A percentile compares a stretch with the other conserved stretches of the same genome.
Conservation (phyloP, 352 stramenopile genomes). For the Heterotrichella gracilis region DNA sequence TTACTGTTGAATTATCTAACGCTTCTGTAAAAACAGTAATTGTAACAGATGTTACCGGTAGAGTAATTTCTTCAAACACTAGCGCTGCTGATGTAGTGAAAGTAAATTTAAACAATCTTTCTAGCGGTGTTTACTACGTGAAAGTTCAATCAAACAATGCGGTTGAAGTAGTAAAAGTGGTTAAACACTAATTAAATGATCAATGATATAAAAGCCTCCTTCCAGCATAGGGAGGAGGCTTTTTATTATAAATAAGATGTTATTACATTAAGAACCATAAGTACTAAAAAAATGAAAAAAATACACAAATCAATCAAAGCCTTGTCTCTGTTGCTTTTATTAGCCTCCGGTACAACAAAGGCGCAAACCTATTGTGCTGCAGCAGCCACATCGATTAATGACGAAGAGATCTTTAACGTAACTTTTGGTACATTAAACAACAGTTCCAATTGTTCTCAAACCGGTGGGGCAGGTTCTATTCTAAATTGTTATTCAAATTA, state of each 20-base stretch:
- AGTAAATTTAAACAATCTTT: not conserved
- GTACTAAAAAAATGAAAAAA: not conserved
- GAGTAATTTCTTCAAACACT: not conserved
- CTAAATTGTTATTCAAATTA: not conserved
- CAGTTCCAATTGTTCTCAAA: not conserved
- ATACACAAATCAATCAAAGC: not conserved
- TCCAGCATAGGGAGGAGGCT: too few species aligned
- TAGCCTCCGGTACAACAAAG: not conserved
- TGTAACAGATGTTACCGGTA: not conserved
- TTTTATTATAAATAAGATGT: not conserved
- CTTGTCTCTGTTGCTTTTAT: not conserved
- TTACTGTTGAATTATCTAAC: not conserved
- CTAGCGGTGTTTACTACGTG: not conserved
- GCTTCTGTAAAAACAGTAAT: not conserved
- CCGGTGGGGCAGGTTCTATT: not conserved
- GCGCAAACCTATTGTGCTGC: not conserved
- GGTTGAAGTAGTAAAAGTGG: not conserved
- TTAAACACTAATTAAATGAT: too few species aligned
- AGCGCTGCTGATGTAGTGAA: too few species aligned
- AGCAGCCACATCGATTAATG: not conserved
- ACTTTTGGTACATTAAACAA: not conserved
- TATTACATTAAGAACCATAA: not conserved
- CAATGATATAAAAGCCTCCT: too few species aligned
- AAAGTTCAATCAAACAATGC: not conserved
- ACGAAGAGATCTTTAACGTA: not conserved